A percentile compares a stretch with the other conserved stretches of the same genome.
These are phyloP conservation scores for Daldinia eschscholtzii DNA, from an alignment of 2,329 filamentous ascomycete species.

Conservation along the genomic window DNA sequence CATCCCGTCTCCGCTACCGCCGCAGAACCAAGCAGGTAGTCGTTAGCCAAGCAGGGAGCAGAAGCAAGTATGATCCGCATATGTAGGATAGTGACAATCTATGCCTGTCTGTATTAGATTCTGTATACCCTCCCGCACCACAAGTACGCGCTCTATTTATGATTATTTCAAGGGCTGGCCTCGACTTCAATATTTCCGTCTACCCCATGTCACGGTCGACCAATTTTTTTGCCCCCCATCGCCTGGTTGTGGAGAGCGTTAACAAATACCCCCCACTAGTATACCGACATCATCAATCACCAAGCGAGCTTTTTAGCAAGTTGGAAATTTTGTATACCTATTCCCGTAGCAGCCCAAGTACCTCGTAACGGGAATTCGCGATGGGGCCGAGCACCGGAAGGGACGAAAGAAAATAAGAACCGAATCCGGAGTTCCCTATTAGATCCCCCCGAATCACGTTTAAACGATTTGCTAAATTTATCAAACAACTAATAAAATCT, in stretches of 20 bases:
- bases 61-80: slow-evolving; percentile 61
- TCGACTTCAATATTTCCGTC: slow-evolving; percentile 45
- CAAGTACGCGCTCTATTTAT: slow-evolving; percentile 40
- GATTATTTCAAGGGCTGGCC: slow-evolving; percentile 43
- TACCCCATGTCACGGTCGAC: slow-evolving; percentile 39
- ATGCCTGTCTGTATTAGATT: slow-evolving; percentile 40
- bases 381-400: slow-evolving; percentile 14
- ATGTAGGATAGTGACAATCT: slow-evolving; percentile 51
- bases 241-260: slow-evolving; percentile 32
- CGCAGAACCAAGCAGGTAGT: slow-evolving; percentile 43
- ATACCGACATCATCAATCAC: slow-evolving; percentile 24
- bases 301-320: slow-evolving; percentile 1
- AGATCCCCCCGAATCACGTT: slow-evolving; percentile 30
- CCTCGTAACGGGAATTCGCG: slow-evolving; percentile 28
- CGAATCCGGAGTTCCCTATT: slow-evolving; percentile 29
- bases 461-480: slow-evolving; percentile 45
- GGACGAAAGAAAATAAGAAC: slow-evolving; percentile 11
- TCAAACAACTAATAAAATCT: slow-evolving; percentile 18
- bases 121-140: slow-evolving; percentile 44
- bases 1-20: slow-evolving; percentile 40
- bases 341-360: slow-evolving; percentile 29
- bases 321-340: slow-evolving; percentile 8
- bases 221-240: slow-evolving; percentile 31
- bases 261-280: slow-evolving; percentile 36
- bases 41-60: slow-evolving; percentile 47